A percentile compares a stretch with the other conserved stretches of the same genome.
These are phyloP conservation scores for Parachaetomium inaequale DNA, from an alignment of 495 filamentous ascomycete species.

Conservation along the genomic window DNA sequence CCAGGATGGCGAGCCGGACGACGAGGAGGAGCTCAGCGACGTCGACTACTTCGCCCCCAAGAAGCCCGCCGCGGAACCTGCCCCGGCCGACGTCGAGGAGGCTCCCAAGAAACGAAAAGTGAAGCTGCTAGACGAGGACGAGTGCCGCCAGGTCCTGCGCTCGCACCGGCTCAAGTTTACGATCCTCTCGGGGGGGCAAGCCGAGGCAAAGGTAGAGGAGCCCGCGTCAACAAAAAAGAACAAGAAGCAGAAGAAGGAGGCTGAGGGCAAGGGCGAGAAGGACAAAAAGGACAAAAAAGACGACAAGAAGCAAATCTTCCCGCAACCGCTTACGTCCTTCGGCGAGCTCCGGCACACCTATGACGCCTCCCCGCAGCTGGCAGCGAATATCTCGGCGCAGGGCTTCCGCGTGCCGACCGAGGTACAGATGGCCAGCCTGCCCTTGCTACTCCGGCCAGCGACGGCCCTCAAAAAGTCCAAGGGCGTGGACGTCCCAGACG, in stretches of 20 bases:
- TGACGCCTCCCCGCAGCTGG: constrained; percentile 64
- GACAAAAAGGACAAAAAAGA: constrained; percentile 47
- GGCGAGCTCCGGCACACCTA: constrained; percentile 65
- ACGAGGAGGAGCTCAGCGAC: constrained; percentile 35
- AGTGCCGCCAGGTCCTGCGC: constrained; percentile 69
- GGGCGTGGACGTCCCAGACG: constrained; percentile 28
- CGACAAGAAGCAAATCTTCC: constrained; percentile 57
- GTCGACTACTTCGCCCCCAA: constrained; percentile 51
- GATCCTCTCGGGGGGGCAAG: constrained; percentile 47
- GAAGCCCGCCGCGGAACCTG: constrained; percentile 13
- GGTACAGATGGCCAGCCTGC: constrained; percentile 84
- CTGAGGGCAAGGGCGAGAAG: constrained; percentile 47
- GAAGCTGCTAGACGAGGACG: constrained; percentile 53
- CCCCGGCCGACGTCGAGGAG: constrained; percentile 20
- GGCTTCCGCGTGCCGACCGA: constrained; percentile 86
- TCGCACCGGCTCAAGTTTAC: constrained; percentile 86
- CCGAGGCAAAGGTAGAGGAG: constrained; percentile 33
- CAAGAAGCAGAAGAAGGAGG: constrained; percentile 38
- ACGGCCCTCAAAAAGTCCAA: constrained; percentile 36
- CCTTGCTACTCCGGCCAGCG: constrained; percentile 61
- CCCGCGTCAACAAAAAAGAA: constrained; percentile 50
- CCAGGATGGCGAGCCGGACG: constrained; percentile 21
- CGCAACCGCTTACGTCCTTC: constrained; percentile 77
- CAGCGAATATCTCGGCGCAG: constrained; percentile 75
- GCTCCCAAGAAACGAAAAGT: constrained; percentile 30